Percentiles rank a stretch among this genome's conserved stretches.
These are phyloP conservation scores for Salix viminalis DNA, from an alignment of 345 rosid genomes.

Conservation along the genomic window DNA sequence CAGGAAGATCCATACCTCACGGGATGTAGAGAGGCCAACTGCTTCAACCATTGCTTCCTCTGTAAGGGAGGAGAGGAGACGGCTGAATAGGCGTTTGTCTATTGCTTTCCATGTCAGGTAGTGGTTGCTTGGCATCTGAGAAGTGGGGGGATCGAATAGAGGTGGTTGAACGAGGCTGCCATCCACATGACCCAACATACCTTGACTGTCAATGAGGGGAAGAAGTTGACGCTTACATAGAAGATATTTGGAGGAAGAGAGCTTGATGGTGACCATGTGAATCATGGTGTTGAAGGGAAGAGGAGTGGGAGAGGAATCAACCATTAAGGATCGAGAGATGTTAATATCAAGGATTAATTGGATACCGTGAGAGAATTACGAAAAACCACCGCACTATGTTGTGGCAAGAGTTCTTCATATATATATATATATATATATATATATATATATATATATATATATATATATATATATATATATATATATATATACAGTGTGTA, in stretches of 20 bases:
- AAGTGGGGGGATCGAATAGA: neutral
- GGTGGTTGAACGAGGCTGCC: neutral
- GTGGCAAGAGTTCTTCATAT: no score
- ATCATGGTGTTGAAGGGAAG: no score
- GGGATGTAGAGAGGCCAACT: neutral
- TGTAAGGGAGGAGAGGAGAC: neutral
- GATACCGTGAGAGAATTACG: no score
- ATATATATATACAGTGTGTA: no score
- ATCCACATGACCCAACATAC: neutral
- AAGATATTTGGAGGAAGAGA: neutral
- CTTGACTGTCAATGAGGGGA: neutral
- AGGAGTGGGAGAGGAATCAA: no score
- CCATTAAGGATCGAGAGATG: no score
- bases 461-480: no score
- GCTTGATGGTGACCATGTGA: neutral
- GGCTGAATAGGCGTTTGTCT: neutral
- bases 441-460: no score
- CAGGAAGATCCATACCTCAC: neutral
- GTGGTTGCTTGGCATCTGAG: neutral
- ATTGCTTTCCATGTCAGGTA: neutral
- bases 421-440: no score
- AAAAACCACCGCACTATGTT: no score
- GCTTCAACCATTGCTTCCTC: neutral
- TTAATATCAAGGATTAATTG: no score
- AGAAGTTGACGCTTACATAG: neutral